Conservation (phyloP, 2,329 filamentous ascomycete species). For the Sclerotinia nivalis region DNA sequence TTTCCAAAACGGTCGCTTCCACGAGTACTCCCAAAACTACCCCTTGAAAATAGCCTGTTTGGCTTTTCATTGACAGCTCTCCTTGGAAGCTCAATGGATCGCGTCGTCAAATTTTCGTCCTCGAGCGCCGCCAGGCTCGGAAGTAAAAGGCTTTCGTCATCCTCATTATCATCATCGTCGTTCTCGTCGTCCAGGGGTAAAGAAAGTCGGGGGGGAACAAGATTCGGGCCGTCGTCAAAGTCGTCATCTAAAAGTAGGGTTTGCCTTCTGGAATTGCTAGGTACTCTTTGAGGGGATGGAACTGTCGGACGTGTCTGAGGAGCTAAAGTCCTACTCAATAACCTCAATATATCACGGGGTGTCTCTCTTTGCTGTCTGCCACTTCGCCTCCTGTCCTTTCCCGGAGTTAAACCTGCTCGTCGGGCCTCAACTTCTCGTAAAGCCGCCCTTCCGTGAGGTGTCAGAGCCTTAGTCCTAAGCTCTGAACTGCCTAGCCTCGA, state of each 20-base stretch:
- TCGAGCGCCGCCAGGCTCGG: slow-evolving; percentile 56
- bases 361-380: slow-evolving; percentile 57
- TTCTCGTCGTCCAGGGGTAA: slow-evolving; percentile 55
- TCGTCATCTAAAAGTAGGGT: slow-evolving; percentile 40
- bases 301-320: slow-evolving; percentile 42
- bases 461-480: slow-evolving; percentile 41
- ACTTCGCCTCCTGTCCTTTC: slow-evolving; percentile 58
- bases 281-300: slow-evolving; percentile 35
- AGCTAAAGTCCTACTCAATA: slow-evolving; percentile 56
- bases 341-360: slow-evolving; percentile 54
- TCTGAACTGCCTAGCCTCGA: slow-evolving; percentile 33
- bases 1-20: slow-evolving; percentile 54
- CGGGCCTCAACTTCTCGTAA: slow-evolving; percentile 59
- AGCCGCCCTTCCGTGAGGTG: slow-evolving; percentile 63
- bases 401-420: slow-evolving; percentile 61
- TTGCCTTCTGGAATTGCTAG: slow-evolving; percentile 25
- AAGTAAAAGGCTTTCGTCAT: slow-evolving; percentile 50
- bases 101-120: slow-evolving; percentile 58
- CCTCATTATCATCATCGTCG: slow-evolving; percentile 52
- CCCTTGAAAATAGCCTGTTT: slow-evolving; percentile 48
- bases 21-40: slow-evolving; percentile 52
- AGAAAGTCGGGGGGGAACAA: slow-evolving; percentile 56
- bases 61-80: slow-evolving; percentile 52
- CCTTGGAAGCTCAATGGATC: slow-evolving; percentile 61
- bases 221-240: slow-evolving; percentile 46